These are phyloP conservation scores for Porcisia deanei DNA, from an alignment of 208 protist genomes.

Conservation along the genomic window DNA sequence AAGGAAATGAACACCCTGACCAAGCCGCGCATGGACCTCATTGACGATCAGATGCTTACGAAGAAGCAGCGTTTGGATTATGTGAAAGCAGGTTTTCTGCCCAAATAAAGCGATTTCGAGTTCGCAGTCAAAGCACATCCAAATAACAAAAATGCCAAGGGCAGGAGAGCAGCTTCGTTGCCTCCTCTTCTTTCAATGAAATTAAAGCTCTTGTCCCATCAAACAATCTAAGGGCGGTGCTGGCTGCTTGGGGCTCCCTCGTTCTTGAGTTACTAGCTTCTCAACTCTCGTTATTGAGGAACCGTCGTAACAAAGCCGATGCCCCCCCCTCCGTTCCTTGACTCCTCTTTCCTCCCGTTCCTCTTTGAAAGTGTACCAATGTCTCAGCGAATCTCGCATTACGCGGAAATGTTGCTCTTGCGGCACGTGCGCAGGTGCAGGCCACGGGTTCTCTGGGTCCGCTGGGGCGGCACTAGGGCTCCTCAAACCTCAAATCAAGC, in stretches of 20 bases:
- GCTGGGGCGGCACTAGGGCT: not conserved
- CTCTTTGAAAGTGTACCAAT: not conserved
- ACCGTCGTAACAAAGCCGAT: not conserved
- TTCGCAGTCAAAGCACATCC: not conserved
- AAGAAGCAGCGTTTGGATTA: slow-evolving; percentile 92
- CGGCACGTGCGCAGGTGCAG: not conserved
- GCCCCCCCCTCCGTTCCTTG: not conserved
- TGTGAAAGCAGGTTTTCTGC: slow-evolving; percentile 83
- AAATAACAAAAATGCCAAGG: not conserved
- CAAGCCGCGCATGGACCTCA: slow-evolving; percentile 89
- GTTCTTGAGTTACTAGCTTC: not conserved
- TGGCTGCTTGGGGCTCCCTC: not conserved
- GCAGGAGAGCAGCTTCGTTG: not conserved
- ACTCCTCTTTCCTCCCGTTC: not conserved
- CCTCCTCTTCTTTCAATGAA: not conserved
- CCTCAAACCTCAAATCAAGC: not conserved
- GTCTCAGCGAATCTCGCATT: not conserved
- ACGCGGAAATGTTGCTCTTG: not conserved
- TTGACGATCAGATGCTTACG: slow-evolving; percentile 92
- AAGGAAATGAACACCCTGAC: slow-evolving; percentile 87
- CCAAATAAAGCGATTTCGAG: slow-evolving; percentile 52
- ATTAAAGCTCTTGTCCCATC: not conserved
- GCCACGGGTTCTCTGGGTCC: not conserved
- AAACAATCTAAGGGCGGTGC: not conserved
- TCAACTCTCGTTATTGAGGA: not conserved